Conservation (phyloP, 306 rosid species). For the Mucuna pruriens region DNA sequence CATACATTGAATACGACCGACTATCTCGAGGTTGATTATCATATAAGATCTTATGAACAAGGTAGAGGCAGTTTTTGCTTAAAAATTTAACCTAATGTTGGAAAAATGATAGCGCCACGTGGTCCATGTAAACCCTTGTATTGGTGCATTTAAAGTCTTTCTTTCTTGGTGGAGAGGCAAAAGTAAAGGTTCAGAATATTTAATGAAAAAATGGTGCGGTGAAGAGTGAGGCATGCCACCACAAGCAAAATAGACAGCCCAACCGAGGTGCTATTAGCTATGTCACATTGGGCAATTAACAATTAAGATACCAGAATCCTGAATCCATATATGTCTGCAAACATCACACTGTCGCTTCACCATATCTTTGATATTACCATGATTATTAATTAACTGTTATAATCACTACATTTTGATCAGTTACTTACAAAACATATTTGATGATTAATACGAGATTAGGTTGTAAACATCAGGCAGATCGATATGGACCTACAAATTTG, state of each 20-base stretch:
- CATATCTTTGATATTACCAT: slow-evolving; percentile 41
- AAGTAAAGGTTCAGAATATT: slow-evolving; percentile 45
- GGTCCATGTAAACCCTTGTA: slow-evolving; percentile 32
- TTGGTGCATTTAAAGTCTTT: slow-evolving; percentile 38
- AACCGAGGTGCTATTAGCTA: slow-evolving; percentile 54
- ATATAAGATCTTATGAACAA: slow-evolving; percentile 42
- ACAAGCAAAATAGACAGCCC: slow-evolving; percentile 64
- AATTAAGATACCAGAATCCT: slow-evolving; percentile 37
- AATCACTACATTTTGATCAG: slow-evolving; percentile 61
- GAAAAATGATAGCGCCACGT: slow-evolving; percentile 52
- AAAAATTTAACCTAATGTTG: slow-evolving; percentile 50
- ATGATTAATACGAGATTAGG: slow-evolving; percentile 61
- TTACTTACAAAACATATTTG: slow-evolving; percentile 56
- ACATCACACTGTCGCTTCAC: slow-evolving; percentile 42
- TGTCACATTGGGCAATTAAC: slow-evolving; percentile 34
- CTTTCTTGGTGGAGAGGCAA: slow-evolving; percentile 65
- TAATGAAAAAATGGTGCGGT: slow-evolving; percentile 46
- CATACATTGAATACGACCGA: slow-evolving; percentile 35
- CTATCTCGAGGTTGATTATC: slow-evolving; percentile 45
- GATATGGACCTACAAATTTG: slow-evolving; percentile 66
- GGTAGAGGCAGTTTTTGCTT: slow-evolving; percentile 46
- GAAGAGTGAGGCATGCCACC: slow-evolving; percentile 70
- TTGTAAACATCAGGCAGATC: slow-evolving; percentile 69
- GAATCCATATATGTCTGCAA: slow-evolving; percentile 30
- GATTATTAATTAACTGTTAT: slow-evolving; percentile 50